These are phyloP conservation scores for Linnemannia hyalina DNA, from an alignment of 192 early-diverging fungal species.

Conservation along the genomic window DNA sequence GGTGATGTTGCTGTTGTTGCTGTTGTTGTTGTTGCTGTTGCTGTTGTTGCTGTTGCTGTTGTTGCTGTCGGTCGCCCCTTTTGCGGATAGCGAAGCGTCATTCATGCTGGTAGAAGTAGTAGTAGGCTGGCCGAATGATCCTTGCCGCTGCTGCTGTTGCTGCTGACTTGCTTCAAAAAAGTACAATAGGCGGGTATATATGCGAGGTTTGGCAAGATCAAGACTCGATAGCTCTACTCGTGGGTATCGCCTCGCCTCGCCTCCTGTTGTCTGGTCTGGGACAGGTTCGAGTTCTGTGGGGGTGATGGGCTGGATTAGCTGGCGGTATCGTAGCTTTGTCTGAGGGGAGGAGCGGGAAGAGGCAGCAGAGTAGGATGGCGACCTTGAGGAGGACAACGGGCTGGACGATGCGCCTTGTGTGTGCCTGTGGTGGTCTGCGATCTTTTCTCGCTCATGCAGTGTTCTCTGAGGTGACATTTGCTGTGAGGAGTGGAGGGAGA, in stretches of 20 bases:
- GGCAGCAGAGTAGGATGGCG: conserved; percentile 16
- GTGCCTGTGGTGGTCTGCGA: background rate
- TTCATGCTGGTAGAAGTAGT: background rate
- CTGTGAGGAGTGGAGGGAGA: background rate
- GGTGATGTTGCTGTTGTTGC: background rate
- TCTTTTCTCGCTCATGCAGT: conserved; percentile 22
- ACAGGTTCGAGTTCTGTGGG: conserved; percentile 42
- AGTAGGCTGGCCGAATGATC: background rate
- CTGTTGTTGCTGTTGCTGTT: background rate
- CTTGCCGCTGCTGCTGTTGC: conserved; percentile 11
- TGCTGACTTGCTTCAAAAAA: conserved; percentile 42
- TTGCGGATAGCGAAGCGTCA: background rate
- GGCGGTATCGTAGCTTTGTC: conserved; percentile 45
- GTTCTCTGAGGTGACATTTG: conserved; percentile 14
- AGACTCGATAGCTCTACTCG: conserved; percentile 45
- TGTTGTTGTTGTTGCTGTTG: background rate
- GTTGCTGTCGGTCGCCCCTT: background rate
- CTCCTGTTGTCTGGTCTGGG: conserved; percentile 7
- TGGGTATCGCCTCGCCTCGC: conserved; percentile 19
- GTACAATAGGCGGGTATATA: conserved; percentile 56
- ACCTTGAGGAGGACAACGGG: background rate
- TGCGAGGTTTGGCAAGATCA: conserved; percentile 55
- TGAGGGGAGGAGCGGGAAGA: conserved; percentile 1
- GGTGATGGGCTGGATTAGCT: conserved; percentile 48
- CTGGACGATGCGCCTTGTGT: background rate